phyloP scores from a whole-genome alignment of 257 asterid genomes.

The Nicotiana obtusifolia region DNA sequence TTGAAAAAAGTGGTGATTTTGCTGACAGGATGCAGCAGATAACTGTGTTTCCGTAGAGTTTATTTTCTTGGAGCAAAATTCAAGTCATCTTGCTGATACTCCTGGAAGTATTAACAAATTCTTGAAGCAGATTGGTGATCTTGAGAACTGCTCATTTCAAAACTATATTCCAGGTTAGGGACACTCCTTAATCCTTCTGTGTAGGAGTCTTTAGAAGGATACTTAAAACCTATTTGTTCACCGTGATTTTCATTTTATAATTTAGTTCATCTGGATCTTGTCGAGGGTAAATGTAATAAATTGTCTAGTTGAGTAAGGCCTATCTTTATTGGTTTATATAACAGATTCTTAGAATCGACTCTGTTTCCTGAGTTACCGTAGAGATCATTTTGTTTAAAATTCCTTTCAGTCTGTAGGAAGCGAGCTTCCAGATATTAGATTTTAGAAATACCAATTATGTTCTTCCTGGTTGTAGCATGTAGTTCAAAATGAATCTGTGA shows the following conservation, averaged over 20 bases:
- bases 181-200: not conserved
- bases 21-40: slow-evolving; percentile 71
- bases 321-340: not conserved
- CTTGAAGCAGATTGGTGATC: slow-evolving; percentile 54
- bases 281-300: not conserved
- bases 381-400: not conserved
- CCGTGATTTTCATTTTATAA: not conserved
- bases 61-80: slow-evolving; percentile 54
- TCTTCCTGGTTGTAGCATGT: not conserved
- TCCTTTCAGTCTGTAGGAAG: slow-evolving; percentile 1
- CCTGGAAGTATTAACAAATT: slow-evolving; percentile 45
- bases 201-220: not conserved
- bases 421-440: not conserved
- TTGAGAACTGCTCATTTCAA: slow-evolving; percentile 64
- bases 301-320: not conserved
- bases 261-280: not conserved
- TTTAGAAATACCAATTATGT: not conserved
- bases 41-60: slow-evolving; percentile 61
- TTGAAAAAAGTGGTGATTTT: slow-evolving; percentile 20
- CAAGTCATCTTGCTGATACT: slow-evolving; percentile 48
- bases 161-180: slow-evolving; percentile 62
- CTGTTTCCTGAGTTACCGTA: not conserved
- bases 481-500: not conserved
- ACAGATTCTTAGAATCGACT: not conserved
- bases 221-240: not conserved